Base-by-base conservation (phyloP, 1,284 basidiomycete species). In the Leccinum pachyderme region DNA sequence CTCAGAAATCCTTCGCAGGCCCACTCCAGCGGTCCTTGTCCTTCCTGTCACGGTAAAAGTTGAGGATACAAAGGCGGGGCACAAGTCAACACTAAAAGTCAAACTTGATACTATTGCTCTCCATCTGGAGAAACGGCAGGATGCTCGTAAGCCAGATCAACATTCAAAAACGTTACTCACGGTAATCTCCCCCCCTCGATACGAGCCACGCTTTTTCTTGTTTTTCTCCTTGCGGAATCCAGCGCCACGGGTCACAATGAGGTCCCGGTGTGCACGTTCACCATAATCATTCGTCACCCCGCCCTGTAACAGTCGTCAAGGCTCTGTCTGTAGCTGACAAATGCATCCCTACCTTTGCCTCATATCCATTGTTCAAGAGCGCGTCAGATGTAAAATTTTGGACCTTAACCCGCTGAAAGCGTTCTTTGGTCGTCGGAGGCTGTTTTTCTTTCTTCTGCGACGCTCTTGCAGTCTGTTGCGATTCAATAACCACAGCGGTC, bases 191-290 rank as follows among this genome's bases (percentile, higher is more conserved):
- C 94, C 94, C 18, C 94, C 94, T 49, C 83, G 83, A 73, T 97
- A 96, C 60, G 89, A 92, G 3, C 95, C 96, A 63, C 91, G 80
- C 77, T 99, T 98, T 78, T 98, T 98, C 84, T 99, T 99, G 78
- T 98, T 98, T 78, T 99, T 98, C 79, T 98, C 96, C 75, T 98
- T 99, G 50, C 94, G 84, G 79, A 99, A 99, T 7, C 93, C 92
- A 48, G 91, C 90, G 11, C 96, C 96, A 6, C 93, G 83, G 2
- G 96, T 98, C 24, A 95, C 91, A 61, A 97, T 90, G 57, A 99
- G 77, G 73, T 98, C 96, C 47, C 82, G 79, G 58, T 86, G 86
- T 0, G 96, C 96, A 54, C 81, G 82, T 18, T 87, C 88, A 31
- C 96, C 96, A 68, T 97, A 99, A 69, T 98, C 96, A 61, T 86